Evolutionary conservation across 108 stramenopile genomes (phyloP), one percentile per base, ranked within the genome.

Genomic region (Pseudonitzschia delicatissima): DNA sequence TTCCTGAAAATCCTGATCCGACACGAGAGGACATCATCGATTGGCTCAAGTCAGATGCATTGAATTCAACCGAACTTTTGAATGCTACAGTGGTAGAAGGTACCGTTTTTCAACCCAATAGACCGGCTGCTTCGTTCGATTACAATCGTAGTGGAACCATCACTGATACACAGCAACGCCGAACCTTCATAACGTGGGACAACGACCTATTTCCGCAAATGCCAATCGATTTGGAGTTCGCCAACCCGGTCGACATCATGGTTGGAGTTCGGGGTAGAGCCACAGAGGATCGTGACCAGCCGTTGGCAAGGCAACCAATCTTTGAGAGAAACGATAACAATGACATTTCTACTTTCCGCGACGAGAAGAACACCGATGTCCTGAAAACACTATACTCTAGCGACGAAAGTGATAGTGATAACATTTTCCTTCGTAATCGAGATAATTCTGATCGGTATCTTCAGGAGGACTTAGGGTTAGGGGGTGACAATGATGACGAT

Each of bases 151-250:
- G 23, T 23, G 47, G 47, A 21, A 48, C 20, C 47, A 48, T 48
- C 2, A 48, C 47, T 6, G n/a, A 1, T 9, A 48, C 47, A 0
- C 47, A 48, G 47, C 47, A 48, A 21, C 47, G 47, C 2, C 47
- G 47, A 23, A 48, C 47, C 47, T 48, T 48, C 23, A 48, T 48
- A 23, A 48, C 47, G 20, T 48, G 47, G 47, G 47, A 48, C 21
- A 48, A 48, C 47, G 47, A 48, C 2, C 21, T 48, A 2, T 48
- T 48, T 21, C 47, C 47, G 21, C 47, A 23, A 6, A 21, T 48
- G 47, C 47, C 47, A 18, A 21, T 48, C 47, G 47, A 48, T 18
- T 7, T 48, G 47, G 47, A 48, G 21, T 18, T 23, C 47, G 23
- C 23, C 20, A 17, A 17, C 17, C 47, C 47, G 47, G 7, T 23